Evolutionary conservation across 352 stramenopile genomes (phyloP).

Genomic region (Plasmopara halstedii): DNA sequence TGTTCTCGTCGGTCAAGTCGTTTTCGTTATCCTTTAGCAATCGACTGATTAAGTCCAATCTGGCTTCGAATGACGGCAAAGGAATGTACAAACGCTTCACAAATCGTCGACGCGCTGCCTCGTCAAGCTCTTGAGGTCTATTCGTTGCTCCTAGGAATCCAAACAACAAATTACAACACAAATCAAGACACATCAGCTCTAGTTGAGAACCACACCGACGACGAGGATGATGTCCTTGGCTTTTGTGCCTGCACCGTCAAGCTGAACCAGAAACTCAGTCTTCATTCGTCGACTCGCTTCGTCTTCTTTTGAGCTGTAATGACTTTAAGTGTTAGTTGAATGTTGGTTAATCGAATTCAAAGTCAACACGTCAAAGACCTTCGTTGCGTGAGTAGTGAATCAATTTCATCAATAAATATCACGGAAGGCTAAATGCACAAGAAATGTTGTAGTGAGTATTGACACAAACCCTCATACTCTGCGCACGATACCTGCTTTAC

Average conservation of each 20-base stretch:
- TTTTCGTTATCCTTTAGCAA: constrained; percentile 93
- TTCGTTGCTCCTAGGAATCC: constrained; percentile 89
- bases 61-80: constrained; percentile 84
- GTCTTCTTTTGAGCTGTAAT: constrained; percentile 90
- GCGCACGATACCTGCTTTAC: constrained; percentile 66
- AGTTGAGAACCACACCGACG: constrained; percentile 38
- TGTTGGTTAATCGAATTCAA: background rate
- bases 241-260: constrained; percentile 92
- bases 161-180: background rate
- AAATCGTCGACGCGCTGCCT: constrained; percentile 94
- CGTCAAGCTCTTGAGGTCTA: constrained; percentile 95
- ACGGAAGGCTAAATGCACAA: constrained; percentile 82
- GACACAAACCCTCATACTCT: background rate
- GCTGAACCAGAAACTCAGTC: constrained; percentile 97
- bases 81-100: constrained; percentile 98
- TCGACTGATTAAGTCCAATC: constrained; percentile 83
- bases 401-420: constrained; percentile 99
- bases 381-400: constrained; percentile 96
- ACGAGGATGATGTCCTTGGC: constrained; percentile 88
- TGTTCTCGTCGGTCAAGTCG: constrained; percentile 78
- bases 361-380: constrained; percentile 31
- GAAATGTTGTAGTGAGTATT: background rate
- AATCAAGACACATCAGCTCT: background rate
- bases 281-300: constrained; percentile 96
- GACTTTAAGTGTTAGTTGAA: background rate